A percentile compares a stretch with the other conserved stretches of the same genome.
Conservation (phyloP, 768 basidiomycete genomes). For the Lentinula aciculospora region DNA sequence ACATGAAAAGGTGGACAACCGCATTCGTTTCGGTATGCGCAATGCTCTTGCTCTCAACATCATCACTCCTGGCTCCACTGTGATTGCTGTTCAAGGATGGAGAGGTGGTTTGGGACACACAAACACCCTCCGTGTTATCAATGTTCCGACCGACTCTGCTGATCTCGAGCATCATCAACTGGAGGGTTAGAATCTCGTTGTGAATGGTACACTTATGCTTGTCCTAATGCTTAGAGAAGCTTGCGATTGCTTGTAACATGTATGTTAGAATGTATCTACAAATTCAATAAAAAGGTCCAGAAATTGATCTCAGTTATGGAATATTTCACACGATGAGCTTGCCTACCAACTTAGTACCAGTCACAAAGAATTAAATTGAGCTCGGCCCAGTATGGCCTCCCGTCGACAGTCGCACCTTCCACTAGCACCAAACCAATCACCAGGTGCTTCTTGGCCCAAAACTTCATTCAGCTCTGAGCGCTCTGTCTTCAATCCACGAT, state of each 20-base stretch:
- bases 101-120: slow-evolving; percentile 96
- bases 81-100: slow-evolving; percentile 99
- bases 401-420: slow-evolving; percentile 7
- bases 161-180: slow-evolving; percentile 42
- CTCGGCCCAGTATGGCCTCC: too few species aligned
- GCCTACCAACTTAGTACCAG: too few species aligned
- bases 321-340: too few species aligned
- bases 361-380: too few species aligned
- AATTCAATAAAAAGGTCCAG: slow-evolving; percentile 27
- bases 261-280: slow-evolving; percentile 38
- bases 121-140: slow-evolving; percentile 81
- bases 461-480: slow-evolving; percentile 34
- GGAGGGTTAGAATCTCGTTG: background rate
- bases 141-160: slow-evolving; percentile 75
- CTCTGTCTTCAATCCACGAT: slow-evolving; percentile 53
- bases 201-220: background rate
- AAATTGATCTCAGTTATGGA: too few species aligned
- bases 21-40: slow-evolving; percentile 83
- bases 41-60: slow-evolving; percentile 80
- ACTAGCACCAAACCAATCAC: background rate
- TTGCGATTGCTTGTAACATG: slow-evolving; percentile 51
- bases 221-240: slow-evolving; percentile 12
- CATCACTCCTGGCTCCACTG: slow-evolving; percentile 81
- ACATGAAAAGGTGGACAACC: slow-evolving; percentile 69
- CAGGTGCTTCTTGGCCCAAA: background rate